Evolutionary conservation across 2,329 filamentous ascomycete genomes (phyloP).

Genomic region (Chaetomium sp.): DNA sequence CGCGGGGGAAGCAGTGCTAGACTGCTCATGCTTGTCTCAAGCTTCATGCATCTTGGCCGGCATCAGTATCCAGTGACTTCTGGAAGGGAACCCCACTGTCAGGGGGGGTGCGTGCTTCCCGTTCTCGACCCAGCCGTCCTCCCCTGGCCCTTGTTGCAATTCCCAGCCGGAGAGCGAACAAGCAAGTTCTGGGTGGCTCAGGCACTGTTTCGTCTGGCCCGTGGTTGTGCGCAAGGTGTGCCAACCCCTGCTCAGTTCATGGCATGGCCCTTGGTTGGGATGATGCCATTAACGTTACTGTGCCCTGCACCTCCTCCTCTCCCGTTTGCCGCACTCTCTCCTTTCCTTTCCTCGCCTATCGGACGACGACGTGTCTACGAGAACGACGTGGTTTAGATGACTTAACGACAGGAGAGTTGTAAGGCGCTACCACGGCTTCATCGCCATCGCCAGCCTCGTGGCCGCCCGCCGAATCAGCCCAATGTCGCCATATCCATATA

Average conservation of each 20-base stretch:
- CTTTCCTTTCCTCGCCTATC: constrained; percentile 36
- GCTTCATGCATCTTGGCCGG: constrained; percentile 31
- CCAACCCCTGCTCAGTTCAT: constrained; percentile 26
- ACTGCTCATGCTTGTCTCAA: constrained; percentile 18
- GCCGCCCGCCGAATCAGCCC: constrained; percentile 31
- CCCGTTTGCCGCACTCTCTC: constrained; percentile 28
- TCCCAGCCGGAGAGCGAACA: constrained; percentile 37
- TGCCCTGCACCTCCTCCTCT: constrained; percentile 35
- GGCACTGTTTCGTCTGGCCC: constrained; percentile 51
- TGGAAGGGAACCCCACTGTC: constrained; percentile 24
- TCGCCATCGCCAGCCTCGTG: constrained; percentile 39
- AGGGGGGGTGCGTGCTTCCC: constrained; percentile 20
- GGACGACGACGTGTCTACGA: constrained; percentile 37
- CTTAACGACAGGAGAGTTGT: constrained; percentile 44
- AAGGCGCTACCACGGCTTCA: constrained; percentile 39
- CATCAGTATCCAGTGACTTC: constrained; percentile 25
- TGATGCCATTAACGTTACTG: constrained; percentile 33
- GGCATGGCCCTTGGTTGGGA: constrained; percentile 17
- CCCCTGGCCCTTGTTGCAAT: constrained; percentile 40
- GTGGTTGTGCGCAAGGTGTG: constrained; percentile 41
- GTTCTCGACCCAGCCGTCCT: constrained; percentile 19
- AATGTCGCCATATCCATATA: constrained; percentile 36
- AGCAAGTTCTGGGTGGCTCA: constrained; percentile 43
- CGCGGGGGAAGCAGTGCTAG: constrained; percentile 23
- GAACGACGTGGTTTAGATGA: constrained; percentile 47